phyloP scores from a whole-genome alignment of 495 filamentous ascomycete species.

The Hypoxylon fuscum region DNA sequence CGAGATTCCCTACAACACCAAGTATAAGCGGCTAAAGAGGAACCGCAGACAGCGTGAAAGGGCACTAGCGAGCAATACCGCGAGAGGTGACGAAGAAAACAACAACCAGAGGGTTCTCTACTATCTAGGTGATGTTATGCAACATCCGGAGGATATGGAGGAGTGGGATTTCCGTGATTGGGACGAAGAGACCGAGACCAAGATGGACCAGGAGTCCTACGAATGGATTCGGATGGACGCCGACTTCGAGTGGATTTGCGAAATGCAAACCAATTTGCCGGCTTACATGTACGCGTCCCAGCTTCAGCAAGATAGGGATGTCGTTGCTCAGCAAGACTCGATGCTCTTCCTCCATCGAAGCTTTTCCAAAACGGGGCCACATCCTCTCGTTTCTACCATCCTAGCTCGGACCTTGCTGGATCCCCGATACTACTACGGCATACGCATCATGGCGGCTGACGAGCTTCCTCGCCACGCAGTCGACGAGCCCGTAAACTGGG shows the following conservation, averaged over 20 bases:
- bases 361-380: constrained; percentile 51
- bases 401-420: constrained; percentile 91
- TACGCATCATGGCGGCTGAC: constrained; percentile 81
- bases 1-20: constrained; percentile 98
- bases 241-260: constrained; percentile 97
- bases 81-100: constrained; percentile 72
- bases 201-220: constrained; percentile 95
- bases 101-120: constrained; percentile 92
- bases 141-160: constrained; percentile 78
- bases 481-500: constrained; percentile 67
- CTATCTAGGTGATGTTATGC: constrained; percentile 90
- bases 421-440: constrained; percentile 88
- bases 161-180: constrained; percentile 90
- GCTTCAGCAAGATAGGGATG: constrained; percentile 95
- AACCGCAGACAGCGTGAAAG: constrained; percentile 88
- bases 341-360: constrained; percentile 56
- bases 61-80: constrained; percentile 60
- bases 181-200: constrained; percentile 82
- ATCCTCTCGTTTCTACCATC: constrained; percentile 83
- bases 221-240: constrained; percentile 99
- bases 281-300: constrained; percentile 98
- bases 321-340: constrained; percentile 89
- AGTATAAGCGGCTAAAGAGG: constrained; percentile 96
- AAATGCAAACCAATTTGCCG: constrained; percentile 76
- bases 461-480: constrained; percentile 75